These are phyloP conservation scores for Tylopilus rubrobrunneus DNA, from an alignment of 768 basidiomycete genomes.

Conservation along the genomic window DNA sequence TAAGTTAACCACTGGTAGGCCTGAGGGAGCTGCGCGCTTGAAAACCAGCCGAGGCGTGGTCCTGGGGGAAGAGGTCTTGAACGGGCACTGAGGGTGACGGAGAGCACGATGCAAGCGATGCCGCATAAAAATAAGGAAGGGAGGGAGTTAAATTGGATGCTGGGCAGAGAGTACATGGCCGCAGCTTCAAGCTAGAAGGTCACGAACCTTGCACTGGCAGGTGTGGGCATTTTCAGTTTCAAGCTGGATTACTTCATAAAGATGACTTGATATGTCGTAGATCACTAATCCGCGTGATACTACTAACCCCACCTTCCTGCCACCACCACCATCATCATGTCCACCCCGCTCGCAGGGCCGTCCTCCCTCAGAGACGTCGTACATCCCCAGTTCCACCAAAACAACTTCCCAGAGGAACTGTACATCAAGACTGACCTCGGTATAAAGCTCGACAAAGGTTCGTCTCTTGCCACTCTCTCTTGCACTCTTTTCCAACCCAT, in stretches of 20 bases:
- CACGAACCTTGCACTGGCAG: neutral
- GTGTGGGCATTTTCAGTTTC: neutral
- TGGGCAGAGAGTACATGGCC: neutral
- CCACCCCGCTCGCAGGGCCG: constrained; percentile 53
- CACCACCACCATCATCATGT: constrained; percentile 11
- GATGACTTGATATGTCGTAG: neutral
- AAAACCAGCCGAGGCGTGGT: constrained; percentile 37
- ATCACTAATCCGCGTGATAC: neutral
- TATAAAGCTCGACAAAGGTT: constrained; percentile 90
- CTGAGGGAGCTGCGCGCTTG: constrained; percentile 31
- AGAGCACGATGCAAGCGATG: constrained; percentile 12
- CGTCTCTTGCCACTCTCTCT: neutral
- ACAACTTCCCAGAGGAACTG: constrained; percentile 77
- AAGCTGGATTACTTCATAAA: neutral
- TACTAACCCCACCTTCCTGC: neutral
- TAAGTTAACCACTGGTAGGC: constrained; percentile 44
- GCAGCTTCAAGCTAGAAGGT: neutral
- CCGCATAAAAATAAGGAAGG: constrained; percentile 3
- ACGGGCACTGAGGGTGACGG: constrained; percentile 2
- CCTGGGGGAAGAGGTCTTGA: constrained; percentile 36
- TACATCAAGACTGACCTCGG: constrained; percentile 80
- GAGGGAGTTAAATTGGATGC: neutral
- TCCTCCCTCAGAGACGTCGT: constrained; percentile 67
- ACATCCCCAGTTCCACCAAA: constrained; percentile 91
- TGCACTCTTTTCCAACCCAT: constrained; percentile 1